Conservation (phyloP, 73 alveolate genomes). For the Blepharisma stoltei region DNA sequence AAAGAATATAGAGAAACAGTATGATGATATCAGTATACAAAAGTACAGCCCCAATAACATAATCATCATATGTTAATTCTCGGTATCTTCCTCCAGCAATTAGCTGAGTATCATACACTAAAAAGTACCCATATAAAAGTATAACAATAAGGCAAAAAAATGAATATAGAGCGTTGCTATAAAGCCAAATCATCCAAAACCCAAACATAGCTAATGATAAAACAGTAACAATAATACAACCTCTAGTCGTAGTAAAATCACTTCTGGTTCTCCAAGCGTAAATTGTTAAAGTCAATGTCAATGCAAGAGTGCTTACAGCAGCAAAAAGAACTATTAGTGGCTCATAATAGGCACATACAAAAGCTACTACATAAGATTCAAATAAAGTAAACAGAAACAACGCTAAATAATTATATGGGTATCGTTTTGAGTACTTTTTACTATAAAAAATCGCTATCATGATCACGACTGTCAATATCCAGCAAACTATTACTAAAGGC, state of each 20-base stretch:
- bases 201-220: constrained; percentile 41
- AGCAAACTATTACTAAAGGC: not conserved
- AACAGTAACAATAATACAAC: constrained; percentile 31
- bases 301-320: constrained; percentile 44
- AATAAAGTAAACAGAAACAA: constrained; percentile 2
- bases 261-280: constrained; percentile 52
- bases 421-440: constrained; percentile 15
- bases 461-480: not conserved
- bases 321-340: constrained; percentile 48
- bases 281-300: constrained; percentile 42
- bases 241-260: constrained; percentile 52
- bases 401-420: constrained; percentile 29
- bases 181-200: constrained; percentile 38
- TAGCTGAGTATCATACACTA: constrained; percentile 54
- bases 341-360: constrained; percentile 29
- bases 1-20: constrained; percentile 34
- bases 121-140: constrained; percentile 37
- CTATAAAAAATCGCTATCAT: not conserved
- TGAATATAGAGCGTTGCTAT: constrained; percentile 28
- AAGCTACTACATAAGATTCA: constrained; percentile 31
- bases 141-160: constrained; percentile 38
- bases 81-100: constrained; percentile 53
- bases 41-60: constrained; percentile 53
- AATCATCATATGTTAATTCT: constrained; percentile 49
- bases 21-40: constrained; percentile 50